Percentiles rank a stretch among this genome's conserved stretches.
phyloP scores from a whole-genome alignment of 2,329 filamentous ascomycete genomes.

The Fusarium sp. region DNA sequence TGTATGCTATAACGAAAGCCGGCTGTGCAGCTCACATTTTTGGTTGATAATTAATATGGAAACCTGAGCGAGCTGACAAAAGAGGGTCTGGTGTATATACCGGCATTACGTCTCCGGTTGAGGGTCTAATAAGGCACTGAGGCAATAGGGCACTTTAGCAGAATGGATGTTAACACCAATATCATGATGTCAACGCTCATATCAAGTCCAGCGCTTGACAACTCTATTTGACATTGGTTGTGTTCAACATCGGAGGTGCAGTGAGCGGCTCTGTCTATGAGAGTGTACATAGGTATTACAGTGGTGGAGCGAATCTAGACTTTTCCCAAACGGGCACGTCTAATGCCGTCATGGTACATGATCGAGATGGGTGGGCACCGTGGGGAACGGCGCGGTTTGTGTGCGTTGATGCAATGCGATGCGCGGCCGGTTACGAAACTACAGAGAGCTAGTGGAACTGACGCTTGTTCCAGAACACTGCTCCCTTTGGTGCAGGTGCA shows the following conservation, averaged over 20 bases:
- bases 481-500: constrained; percentile 11
- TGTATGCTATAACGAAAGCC: not conserved
- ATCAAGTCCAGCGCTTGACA: not conserved
- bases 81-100: not conserved
- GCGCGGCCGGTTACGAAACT: constrained; percentile 11
- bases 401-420: constrained; percentile 21
- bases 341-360: constrained; percentile 39
- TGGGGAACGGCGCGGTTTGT: constrained; percentile 32
- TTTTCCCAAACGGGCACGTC: constrained; percentile 23
- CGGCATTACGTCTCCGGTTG: not conserved
- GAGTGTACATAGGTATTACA: not conserved
- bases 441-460: constrained; percentile 24
- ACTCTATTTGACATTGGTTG: not conserved
- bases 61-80: not conserved
- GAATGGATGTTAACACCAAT: not conserved
- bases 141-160: not conserved
- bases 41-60: not conserved
- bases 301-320: not conserved
- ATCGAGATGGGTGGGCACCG: constrained; percentile 21
- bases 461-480: constrained; percentile 38
- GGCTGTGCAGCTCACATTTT: not conserved
- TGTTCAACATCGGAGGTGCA: not conserved
- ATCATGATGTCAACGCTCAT: not conserved
- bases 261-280: not conserved
- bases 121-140: not conserved